Evolutionary conservation across 176 grass and related monocot genomes (phyloP).

Genomic region (Otatea glauca): DNA sequence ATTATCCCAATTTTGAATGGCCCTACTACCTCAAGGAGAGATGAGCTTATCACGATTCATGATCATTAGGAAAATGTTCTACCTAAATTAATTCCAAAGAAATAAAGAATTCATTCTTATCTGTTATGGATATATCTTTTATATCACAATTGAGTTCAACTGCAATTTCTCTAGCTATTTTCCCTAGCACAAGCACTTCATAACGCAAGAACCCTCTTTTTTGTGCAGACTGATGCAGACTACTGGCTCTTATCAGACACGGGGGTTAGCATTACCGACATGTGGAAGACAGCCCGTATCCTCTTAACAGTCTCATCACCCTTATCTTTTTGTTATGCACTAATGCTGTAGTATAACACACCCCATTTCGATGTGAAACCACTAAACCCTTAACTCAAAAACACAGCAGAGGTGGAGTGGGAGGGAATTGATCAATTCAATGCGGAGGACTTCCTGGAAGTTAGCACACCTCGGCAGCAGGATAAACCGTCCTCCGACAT

Average conservation of each 20-base stretch:
- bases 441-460: conserved; percentile 59
- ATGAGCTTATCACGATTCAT: no score
- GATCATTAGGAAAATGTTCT: no score
- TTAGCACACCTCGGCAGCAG: conserved; percentile 52
- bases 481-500: conserved; percentile 38
- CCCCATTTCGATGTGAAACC: conserved; percentile 29
- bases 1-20: no score
- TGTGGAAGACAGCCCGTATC: conserved; percentile 95
- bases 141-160: not conserved
- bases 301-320: conserved; percentile 42
- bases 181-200: conserved; percentile 7
- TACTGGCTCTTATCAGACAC: conserved; percentile 89
- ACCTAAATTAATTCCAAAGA: not conserved
- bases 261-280: conserved; percentile 84
- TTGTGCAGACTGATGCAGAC: conserved; percentile 71
- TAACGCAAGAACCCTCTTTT: conserved; percentile 25
- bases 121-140: conserved; percentile 17
- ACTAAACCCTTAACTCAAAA: conserved; percentile 41
- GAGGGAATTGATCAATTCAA: conserved; percentile 53
- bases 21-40: no score
- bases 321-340: not conserved
- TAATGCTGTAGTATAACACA: not conserved
- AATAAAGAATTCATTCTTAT: conserved; percentile 15
- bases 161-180: not conserved
- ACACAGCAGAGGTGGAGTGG: conserved; percentile 60